Evolutionary conservation across 78 protist genomes (phyloP).

Genomic region (Carpediemonas membranifera): DNA sequence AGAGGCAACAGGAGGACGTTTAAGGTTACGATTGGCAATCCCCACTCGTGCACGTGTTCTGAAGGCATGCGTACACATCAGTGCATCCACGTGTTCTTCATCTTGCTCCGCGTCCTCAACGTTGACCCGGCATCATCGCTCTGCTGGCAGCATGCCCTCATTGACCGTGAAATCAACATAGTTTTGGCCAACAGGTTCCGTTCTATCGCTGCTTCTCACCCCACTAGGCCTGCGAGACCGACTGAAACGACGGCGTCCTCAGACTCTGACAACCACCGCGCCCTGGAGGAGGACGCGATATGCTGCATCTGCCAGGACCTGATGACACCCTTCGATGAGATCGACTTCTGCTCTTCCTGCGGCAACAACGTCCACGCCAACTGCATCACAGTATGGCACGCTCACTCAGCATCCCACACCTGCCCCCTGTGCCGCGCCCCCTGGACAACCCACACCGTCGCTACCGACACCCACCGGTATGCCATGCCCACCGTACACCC

Average conservation of each 20-base stretch:
- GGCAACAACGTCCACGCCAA: slow-evolving; percentile 6
- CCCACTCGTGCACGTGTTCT: neutral
- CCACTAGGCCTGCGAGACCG: no score
- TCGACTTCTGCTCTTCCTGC: slow-evolving; percentile 4
- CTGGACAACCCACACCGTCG: neutral
- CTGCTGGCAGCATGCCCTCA: no score
- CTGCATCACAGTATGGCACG: neutral
- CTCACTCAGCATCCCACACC: neutral
- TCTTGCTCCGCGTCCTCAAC: neutral
- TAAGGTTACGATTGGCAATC: slow-evolving; percentile 2
- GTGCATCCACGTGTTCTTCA: slow-evolving; percentile 6
- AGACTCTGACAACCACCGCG: neutral
- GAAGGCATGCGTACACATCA: neutral
- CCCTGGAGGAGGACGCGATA: neutral
- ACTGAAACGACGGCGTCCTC: no score
- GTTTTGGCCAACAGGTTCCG: no score
- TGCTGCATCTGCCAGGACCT: slow-evolving; percentile 16
- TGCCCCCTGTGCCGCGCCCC: slow-evolving; percentile 9
- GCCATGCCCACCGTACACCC: no score
- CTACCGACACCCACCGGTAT: neutral
- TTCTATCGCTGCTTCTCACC: no score
- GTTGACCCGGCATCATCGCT: no score
- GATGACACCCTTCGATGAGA: neutral
- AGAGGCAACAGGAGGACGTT: neutral
- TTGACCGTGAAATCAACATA: no score